Percentiles rank a stretch among this genome's conserved stretches.
phyloP scores from a whole-genome alignment of 2,329 filamentous ascomycete species.

The Arthrobotrys conoides region DNA sequence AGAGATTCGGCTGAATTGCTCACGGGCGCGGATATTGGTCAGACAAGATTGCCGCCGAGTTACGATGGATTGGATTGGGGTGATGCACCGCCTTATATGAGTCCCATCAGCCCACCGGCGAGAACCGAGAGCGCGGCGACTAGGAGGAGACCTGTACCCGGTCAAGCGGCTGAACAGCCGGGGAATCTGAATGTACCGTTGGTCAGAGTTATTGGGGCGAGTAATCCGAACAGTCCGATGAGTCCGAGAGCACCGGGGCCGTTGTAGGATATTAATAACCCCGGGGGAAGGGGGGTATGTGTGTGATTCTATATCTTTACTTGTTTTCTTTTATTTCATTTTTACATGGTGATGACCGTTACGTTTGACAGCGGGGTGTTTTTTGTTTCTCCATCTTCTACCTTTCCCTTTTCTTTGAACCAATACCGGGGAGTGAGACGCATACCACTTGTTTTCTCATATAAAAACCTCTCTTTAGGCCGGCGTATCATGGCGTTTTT shows the following conservation, averaged over 20 bases:
- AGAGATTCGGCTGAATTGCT: conserved; percentile 56
- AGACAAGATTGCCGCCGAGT: conserved; percentile 50
- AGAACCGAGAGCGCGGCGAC: conserved; percentile 35
- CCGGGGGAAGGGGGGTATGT: too few relatives aligned
- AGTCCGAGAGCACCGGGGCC: conserved; percentile 38
- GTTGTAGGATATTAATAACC: conserved; percentile 29
- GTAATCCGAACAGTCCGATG: conserved; percentile 55
- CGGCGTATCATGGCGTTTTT: conserved; percentile 50
- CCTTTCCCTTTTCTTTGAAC: not conserved
- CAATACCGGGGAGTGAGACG: conserved; percentile 11
- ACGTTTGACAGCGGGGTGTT: conserved; percentile 31
- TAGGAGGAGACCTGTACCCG: conserved; percentile 18
- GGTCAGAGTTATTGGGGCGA: conserved; percentile 58
- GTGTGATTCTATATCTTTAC: not conserved
- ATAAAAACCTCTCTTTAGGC: conserved; percentile 23
- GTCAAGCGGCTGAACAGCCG: not conserved
- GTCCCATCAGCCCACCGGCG: conserved; percentile 32
- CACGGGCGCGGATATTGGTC: conserved; percentile 48
- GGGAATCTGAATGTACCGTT: conserved; percentile 50
- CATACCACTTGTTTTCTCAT: conserved; percentile 4
- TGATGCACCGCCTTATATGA: conserved; percentile 60
- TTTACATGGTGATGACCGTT: conserved; percentile 10
- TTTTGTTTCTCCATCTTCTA: not conserved
- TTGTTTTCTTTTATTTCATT: conserved; percentile 17
- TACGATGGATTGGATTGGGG: conserved; percentile 60